Conservation (phyloP, 2,329 filamentous ascomycete genomes). For the Monilinia polystroma region DNA sequence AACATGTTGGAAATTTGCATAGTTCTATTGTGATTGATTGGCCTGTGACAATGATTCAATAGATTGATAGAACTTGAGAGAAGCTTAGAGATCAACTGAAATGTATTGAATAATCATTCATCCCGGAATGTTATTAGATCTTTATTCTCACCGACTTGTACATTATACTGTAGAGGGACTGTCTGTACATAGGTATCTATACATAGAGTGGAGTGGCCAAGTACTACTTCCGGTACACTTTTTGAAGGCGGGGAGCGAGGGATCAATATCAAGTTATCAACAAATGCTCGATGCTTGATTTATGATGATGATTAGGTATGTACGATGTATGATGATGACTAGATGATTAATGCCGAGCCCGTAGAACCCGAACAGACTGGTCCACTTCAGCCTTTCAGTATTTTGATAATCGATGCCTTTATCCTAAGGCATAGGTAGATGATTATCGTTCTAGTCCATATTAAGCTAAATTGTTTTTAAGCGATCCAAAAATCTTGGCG, state of each 20-base stretch:
- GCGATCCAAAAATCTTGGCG: constrained; percentile 34
- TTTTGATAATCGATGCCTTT: background rate
- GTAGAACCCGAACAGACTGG: no score
- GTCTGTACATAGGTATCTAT: no score
- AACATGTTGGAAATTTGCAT: background rate
- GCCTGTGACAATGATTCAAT: no score
- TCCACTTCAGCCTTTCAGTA: background rate
- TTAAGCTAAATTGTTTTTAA: background rate
- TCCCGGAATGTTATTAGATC: background rate
- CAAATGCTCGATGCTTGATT: background rate
- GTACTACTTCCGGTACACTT: background rate
- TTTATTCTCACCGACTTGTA: constrained; percentile 5
- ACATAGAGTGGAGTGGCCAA: background rate
- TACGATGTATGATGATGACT: no score
- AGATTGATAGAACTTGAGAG: no score
- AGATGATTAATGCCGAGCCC: background rate
- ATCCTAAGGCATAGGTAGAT: background rate
- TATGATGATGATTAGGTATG: no score
- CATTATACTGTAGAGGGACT: no score
- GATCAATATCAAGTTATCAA: background rate
- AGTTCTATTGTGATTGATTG: background rate
- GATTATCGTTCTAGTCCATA: background rate
- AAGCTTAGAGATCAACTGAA: no score
- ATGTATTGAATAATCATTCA: no score
- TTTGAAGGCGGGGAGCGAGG: no score